Percentiles rank a stretch among this genome's conserved stretches.
Conservation (phyloP, 1,284 basidiomycete species). For the Trametes versicolor region DNA sequence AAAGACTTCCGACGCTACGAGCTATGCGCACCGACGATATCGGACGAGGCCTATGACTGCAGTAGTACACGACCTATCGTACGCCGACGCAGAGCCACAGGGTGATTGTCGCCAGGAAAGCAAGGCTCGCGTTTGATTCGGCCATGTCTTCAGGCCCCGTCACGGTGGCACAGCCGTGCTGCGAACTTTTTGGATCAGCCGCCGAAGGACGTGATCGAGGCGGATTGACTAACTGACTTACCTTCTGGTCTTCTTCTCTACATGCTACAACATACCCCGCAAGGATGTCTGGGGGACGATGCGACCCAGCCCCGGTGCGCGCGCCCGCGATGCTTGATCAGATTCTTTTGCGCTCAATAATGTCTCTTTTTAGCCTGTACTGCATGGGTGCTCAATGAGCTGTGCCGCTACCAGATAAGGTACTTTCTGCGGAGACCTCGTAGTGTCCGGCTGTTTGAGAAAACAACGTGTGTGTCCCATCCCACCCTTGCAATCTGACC, state of each 20-base stretch:
- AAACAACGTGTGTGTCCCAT: constrained; percentile 6
- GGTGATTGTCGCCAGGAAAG: constrained; percentile 7
- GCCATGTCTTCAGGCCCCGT: not conserved
- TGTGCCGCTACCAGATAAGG: constrained; percentile 6
- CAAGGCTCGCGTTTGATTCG: not conserved
- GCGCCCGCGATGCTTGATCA: not conserved
- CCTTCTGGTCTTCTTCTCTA: not conserved
- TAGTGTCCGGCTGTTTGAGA: not conserved
- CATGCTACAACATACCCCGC: not conserved
- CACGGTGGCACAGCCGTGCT: constrained; percentile 6
- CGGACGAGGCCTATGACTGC: not conserved
- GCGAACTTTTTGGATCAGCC: constrained; percentile 13
- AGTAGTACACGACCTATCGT: not conserved
- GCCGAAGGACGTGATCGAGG: not conserved
- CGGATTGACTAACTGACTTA: not conserved
- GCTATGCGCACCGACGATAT: not conserved
- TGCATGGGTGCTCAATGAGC: not conserved
- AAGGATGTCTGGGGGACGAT: not conserved
- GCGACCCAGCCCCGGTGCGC: not conserved
- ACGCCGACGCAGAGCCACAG: constrained; percentile 2
- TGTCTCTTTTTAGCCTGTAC: constrained; percentile 5
- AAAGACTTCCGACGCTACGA: not conserved
- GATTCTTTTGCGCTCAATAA: not conserved
- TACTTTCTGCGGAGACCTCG: not conserved
- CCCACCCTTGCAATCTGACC: constrained; percentile 9